A percentile compares a stretch with the other conserved stretches of the same genome.
These are phyloP conservation scores for Zancudomyces culisetae DNA, from an alignment of 371 early-diverging fungal species.

Conservation along the genomic window DNA sequence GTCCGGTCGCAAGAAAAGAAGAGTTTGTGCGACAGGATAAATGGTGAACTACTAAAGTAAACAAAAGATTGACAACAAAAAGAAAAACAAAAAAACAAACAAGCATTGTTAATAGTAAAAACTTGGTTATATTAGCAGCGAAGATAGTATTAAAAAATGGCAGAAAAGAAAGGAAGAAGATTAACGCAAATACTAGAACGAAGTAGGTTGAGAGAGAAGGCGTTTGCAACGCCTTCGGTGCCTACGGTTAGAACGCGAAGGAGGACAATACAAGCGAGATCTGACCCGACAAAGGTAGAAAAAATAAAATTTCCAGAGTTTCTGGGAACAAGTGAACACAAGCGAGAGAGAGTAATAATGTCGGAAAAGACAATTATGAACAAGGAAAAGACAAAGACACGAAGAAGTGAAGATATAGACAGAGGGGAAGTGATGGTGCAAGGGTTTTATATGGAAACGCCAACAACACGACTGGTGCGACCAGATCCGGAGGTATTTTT, in stretches of 20 bases:
- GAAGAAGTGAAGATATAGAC: no score
- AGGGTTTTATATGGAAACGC: conserved; percentile 14
- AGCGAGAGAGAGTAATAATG: neutral
- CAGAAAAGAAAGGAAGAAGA: neutral
- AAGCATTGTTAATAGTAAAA: no score
- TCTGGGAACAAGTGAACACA: neutral
- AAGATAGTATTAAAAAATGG: neutral
- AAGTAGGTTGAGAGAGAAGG: neutral
- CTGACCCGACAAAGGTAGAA: neutral
- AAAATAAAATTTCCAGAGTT: neutral
- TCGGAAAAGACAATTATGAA: neutral
- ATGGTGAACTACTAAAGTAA: no score
- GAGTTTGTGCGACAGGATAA: no score
- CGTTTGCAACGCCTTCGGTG: conserved; percentile 2
- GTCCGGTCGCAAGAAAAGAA: no score
- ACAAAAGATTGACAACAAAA: no score
- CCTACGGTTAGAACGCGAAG: neutral
- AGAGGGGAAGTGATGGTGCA: neutral
- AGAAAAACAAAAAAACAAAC: no score
- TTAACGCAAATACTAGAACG: neutral
- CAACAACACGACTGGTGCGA: conserved; percentile 23
- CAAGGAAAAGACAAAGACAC: neutral
- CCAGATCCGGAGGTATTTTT: conserved; percentile 23
- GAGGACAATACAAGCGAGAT: neutral
- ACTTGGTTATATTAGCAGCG: no score